Conservation (phyloP, 2,329 filamentous ascomycete genomes). For the Beauveria scarabaeidicola region DNA sequence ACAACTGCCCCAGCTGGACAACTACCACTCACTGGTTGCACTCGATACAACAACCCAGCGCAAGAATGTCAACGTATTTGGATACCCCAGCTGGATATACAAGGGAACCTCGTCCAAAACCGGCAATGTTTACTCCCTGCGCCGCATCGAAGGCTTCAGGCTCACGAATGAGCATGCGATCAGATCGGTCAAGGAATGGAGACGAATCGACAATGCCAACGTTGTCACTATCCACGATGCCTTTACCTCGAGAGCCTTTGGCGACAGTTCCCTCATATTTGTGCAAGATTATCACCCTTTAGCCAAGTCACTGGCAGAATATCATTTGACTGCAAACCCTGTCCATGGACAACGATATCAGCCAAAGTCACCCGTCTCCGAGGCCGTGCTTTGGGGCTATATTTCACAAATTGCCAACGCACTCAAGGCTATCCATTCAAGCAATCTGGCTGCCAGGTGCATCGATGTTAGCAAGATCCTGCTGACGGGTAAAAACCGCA, state of each 20-base stretch:
- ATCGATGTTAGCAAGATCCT: slow-evolving; percentile 85
- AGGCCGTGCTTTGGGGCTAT: slow-evolving; percentile 82
- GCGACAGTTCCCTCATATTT: slow-evolving; percentile 88
- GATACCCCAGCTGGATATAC: slow-evolving; percentile 89
- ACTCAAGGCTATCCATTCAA: slow-evolving; percentile 74
- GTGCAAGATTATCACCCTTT: slow-evolving; percentile 90
- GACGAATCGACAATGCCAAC: slow-evolving; percentile 69
- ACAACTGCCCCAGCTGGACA: slow-evolving; percentile 70
- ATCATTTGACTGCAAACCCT: slow-evolving; percentile 50
- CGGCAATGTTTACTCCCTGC: slow-evolving; percentile 77
- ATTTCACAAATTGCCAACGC: slow-evolving; percentile 86
- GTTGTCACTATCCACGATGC: slow-evolving; percentile 84
- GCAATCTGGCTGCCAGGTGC: slow-evolving; percentile 74
- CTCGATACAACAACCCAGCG: slow-evolving; percentile 74
- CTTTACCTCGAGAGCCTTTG: slow-evolving; percentile 88
- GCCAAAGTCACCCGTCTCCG: slow-evolving; percentile 45
- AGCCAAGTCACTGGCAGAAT: slow-evolving; percentile 80
- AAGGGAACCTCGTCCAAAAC: slow-evolving; percentile 87
- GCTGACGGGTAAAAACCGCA: slow-evolving; percentile 79
- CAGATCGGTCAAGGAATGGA: slow-evolving; percentile 80
- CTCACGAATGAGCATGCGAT: slow-evolving; percentile 86
- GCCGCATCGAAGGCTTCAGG: slow-evolving; percentile 81
- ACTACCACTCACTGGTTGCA: slow-evolving; percentile 87
- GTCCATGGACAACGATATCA: slow-evolving; percentile 36
- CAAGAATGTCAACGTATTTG: slow-evolving; percentile 71